Conservation (phyloP, 164 flowering plant genomes). For the Dillenia turbinata region DNA sequence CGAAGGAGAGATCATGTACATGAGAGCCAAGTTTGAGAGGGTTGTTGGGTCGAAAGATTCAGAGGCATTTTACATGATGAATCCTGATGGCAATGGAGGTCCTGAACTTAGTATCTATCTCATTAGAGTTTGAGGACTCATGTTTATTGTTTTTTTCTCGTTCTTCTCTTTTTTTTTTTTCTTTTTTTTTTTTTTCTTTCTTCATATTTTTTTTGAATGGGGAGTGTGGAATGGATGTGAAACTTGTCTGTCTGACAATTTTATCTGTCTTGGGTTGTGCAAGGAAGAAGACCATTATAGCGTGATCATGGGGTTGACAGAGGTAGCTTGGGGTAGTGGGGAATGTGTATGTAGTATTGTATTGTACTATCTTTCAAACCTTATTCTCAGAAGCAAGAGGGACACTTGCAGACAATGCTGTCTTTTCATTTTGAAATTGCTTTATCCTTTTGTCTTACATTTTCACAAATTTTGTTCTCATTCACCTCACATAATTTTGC, state of each 20-base stretch:
- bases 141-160: background rate
- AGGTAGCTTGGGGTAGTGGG: background rate
- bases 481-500: too few relatives aligned
- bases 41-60: slow-evolving; percentile 88
- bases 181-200: slow-evolving; percentile 1
- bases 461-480: too few relatives aligned
- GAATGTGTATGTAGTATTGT: background rate
- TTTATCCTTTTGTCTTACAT: background rate
- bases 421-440: background rate
- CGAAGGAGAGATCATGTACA: slow-evolving; percentile 85
- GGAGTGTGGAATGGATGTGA: slow-evolving; percentile 1
- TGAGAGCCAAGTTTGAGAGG: slow-evolving; percentile 94
- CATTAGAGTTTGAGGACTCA: slow-evolving; percentile 52
- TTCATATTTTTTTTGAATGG: slow-evolving; percentile 2
- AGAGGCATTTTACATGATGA: slow-evolving; percentile 96
- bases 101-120: slow-evolving; percentile 86
- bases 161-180: background rate
- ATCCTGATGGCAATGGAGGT: slow-evolving; percentile 75
- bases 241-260: background rate
- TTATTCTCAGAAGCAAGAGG: background rate
- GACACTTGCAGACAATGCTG: background rate
- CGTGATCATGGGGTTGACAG: background rate
- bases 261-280: slow-evolving; percentile 6
- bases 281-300: slow-evolving; percentile 7
- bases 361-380: background rate